A percentile compares a stretch with the other conserved stretches of the same genome.
Conservation (phyloP, 495 filamentous ascomycete species). For the Podospora sp. region DNA sequence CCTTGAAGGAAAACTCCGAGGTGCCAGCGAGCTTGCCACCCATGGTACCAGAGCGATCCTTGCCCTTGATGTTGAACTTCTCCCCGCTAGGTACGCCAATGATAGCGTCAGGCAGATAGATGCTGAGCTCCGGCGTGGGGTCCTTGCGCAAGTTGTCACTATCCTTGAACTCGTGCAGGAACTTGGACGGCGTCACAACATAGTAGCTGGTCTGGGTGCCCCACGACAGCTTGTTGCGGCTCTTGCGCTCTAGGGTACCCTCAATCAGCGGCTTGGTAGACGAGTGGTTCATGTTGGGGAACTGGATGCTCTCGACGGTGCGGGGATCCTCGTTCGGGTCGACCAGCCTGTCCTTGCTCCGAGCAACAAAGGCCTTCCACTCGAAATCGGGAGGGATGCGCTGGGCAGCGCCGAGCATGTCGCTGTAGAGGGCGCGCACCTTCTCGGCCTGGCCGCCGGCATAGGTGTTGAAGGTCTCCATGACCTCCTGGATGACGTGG, state of each 20-base stretch:
- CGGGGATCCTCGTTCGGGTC: conserved; percentile 75
- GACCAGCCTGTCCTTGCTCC: conserved; percentile 72
- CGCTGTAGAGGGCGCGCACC: conserved; percentile 74
- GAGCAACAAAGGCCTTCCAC: conserved; percentile 78
- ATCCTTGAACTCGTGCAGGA: conserved; percentile 94
- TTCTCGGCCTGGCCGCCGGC: conserved; percentile 80
- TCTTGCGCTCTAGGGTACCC: conserved; percentile 84
- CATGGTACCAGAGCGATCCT: conserved; percentile 64
- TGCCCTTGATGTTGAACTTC: conserved; percentile 95
- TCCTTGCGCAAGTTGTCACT: conserved; percentile 82
- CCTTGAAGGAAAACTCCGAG: conserved; percentile 61
- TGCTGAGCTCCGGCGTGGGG: conserved; percentile 78
- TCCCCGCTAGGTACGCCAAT: conserved; percentile 72
- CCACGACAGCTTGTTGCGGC: conserved; percentile 70
- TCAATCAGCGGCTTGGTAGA: conserved; percentile 83
- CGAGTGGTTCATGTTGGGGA: conserved; percentile 84
- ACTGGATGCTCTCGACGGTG: conserved; percentile 68
- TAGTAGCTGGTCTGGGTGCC: conserved; percentile 84
- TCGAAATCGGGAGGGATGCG: conserved; percentile 88
- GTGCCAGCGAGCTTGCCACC: conserved; percentile 56
- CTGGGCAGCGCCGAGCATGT: conserved; percentile 78
- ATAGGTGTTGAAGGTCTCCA: conserved; percentile 77
- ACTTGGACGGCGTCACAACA: conserved; percentile 82
- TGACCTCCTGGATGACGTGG: conserved; percentile 74
- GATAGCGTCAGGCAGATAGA: conserved; percentile 89